A percentile compares a stretch with the other conserved stretches of the same genome.
These are phyloP conservation scores for Aspergillus fumigatiaffinis DNA, from an alignment of 2,329 filamentous ascomycete species.

Conservation along the genomic window DNA sequence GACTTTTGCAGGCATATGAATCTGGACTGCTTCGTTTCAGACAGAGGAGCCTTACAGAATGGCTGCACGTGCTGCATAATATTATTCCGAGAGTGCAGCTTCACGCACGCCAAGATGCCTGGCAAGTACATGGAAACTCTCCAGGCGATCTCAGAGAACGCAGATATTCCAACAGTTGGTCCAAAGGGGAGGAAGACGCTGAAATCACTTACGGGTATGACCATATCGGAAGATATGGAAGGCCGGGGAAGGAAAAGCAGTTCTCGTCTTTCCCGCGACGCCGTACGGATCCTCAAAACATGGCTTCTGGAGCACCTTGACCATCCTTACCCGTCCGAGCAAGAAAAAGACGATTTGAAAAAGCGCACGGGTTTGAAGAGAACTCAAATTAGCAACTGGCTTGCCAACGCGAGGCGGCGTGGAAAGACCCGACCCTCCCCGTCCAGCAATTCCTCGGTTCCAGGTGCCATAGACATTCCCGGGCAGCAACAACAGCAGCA, in stretches of 20 bases:
- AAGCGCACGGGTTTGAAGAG: slow-evolving; percentile 74
- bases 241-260: slow-evolving; percentile 58
- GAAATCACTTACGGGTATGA: slow-evolving; percentile 38
- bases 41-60: slow-evolving; percentile 41
- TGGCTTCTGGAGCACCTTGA: slow-evolving; percentile 78
- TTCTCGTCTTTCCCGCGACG: slow-evolving; percentile 74
- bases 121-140: slow-evolving; percentile 43
- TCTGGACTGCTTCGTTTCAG: slow-evolving; percentile 46
- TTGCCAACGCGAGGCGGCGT: slow-evolving; percentile 80
- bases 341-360: slow-evolving; percentile 77
- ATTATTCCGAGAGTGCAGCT: slow-evolving; percentile 46
- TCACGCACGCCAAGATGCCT: slow-evolving; percentile 39
- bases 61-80: slow-evolving; percentile 48
- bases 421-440: slow-evolving; percentile 67
- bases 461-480: slow-evolving; percentile 72
- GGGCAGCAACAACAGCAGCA: slow-evolving; percentile 24
- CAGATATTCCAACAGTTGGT: slow-evolving; percentile 34
- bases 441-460: slow-evolving; percentile 65
- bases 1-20: slow-evolving; percentile 45
- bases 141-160: slow-evolving; percentile 42
- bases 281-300: slow-evolving; percentile 73
- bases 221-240: slow-evolving; percentile 35
- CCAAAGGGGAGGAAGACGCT: slow-evolving; percentile 39
- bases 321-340: slow-evolving; percentile 83
- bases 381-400: slow-evolving; percentile 85